Base-by-base conservation (phyloP, 176 grass and related monocot genomes). In the Ensete glaucum region DNA sequence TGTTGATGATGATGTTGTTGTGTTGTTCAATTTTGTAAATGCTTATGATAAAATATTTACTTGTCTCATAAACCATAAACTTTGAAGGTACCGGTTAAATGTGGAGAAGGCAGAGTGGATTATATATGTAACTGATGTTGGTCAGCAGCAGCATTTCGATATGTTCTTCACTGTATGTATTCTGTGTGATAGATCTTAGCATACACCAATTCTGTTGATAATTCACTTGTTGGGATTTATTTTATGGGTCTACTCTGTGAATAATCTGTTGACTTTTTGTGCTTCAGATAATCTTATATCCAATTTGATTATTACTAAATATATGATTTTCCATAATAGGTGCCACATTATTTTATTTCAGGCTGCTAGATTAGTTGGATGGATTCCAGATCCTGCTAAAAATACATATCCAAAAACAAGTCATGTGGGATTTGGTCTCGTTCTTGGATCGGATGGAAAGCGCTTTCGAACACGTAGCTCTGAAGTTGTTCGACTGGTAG, bases 91-190 rank as follows among this genome's bases (percentile, higher is more conserved):
- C 64, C 80, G 90, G 20, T 82, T 99, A 71, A 88, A 91, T 71
- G 78, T 78, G 17, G 95, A 99, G 76, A 79, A 99, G 77, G 95
- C 90, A 76, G 80, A 99, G 55, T 99, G 95, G 95, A 99, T 99
- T 62, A 94, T 99, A 49, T 94, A 99, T 82, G 54, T 99, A 72
- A 94, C 95, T 76, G 95, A 99, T 79, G 88, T 99, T 78, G 95
- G 95, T 63, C 95, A 99, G 71, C 88, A 91, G 70, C 95, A 99
- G 52, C 95, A 99, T 62, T 98, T 98, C 52, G 83, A 99, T 62
- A 99, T 94, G 95, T 73, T 99, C 78, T 99, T 99, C 84, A 87
- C 43, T 75, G 95, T 89, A 90, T 59, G 89, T 74, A 67, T 73
- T 29, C 19, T 62, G 15, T 27, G 22, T 34, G 14, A 17, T 10